These are phyloP conservation scores for Pouteria campechiana DNA, from an alignment of 179 eudicot species.

Conservation along the genomic window DNA sequence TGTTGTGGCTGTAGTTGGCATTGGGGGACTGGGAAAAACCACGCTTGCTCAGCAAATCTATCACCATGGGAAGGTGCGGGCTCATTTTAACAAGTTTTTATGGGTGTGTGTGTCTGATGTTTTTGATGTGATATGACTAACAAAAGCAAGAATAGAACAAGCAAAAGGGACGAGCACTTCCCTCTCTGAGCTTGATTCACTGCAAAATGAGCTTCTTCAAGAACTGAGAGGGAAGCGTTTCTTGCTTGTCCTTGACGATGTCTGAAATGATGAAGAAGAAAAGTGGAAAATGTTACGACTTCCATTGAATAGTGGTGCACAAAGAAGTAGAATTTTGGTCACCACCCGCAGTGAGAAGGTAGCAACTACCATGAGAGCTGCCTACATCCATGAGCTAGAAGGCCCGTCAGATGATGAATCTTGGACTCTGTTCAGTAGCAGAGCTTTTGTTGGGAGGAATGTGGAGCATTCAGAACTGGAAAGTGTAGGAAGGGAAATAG, in stretches of 20 bases:
- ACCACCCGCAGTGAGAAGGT: slow-evolving; percentile 1
- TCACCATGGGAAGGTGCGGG: background rate
- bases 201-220: background rate
- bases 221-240: slow-evolving; percentile 1
- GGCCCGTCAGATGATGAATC: background rate
- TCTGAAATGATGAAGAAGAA: slow-evolving; percentile 2
- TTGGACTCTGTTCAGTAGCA: too few species aligned
- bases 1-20: slow-evolving; percentile 4
- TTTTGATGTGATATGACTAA: background rate
- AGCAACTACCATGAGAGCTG: background rate
- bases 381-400: background rate
- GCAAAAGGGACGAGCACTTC: background rate
- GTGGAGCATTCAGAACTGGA: background rate
- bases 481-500: slow-evolving; percentile 9
- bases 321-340: slow-evolving; percentile 1
- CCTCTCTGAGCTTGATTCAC: background rate
- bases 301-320: slow-evolving; percentile 1
- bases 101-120: slow-evolving; percentile 9
- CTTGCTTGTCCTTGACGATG: slow-evolving; percentile 6
- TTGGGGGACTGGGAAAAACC: slow-evolving; percentile 13
- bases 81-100: background rate
- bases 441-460: background rate
- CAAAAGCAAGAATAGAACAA: background rate
- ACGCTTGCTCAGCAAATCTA: slow-evolving; percentile 6
- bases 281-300: background rate